Evolutionary conservation across 2,329 filamentous ascomycete species (phyloP).

Genomic region (Colletotrichum graminicola): DNA sequence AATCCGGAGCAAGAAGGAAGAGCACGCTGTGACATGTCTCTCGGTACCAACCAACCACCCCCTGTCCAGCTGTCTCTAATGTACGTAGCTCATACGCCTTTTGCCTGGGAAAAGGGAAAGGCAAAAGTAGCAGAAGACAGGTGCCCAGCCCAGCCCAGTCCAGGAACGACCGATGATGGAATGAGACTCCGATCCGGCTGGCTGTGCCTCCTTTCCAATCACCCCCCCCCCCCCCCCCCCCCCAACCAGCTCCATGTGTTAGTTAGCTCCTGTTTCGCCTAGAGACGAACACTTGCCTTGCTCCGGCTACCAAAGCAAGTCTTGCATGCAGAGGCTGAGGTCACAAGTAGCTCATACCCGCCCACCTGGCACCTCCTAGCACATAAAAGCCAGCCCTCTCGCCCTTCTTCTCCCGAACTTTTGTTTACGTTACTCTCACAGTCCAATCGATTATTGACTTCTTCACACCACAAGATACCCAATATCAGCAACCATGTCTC

Average conservation of each 20-base stretch:
- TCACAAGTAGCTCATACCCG: constrained; percentile 37
- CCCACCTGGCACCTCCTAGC: constrained; percentile 13
- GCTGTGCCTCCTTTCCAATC: constrained; percentile 13
- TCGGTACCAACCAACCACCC: constrained; percentile 1
- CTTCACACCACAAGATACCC: constrained; percentile 35
- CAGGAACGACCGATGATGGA: constrained; percentile 35
- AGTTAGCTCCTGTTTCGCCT: constrained; percentile 36
- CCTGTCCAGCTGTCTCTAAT: constrained; percentile 6
- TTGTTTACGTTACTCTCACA: constrained; percentile 11
- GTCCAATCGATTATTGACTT: constrained; percentile 34
- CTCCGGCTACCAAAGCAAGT: constrained; percentile 12
- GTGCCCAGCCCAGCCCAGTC: not conserved
- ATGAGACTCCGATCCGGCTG: constrained; percentile 38
- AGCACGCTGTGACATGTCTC: constrained; percentile 10
- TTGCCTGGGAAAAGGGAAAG: constrained; percentile 6
- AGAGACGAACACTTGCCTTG: constrained; percentile 25
- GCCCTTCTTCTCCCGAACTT: not conserved
- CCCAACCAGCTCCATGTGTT: constrained; percentile 6
- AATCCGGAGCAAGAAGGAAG: not conserved
- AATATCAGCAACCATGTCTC: constrained; percentile 63
- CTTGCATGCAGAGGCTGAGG: constrained; percentile 38
- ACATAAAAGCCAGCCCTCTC: constrained; percentile 42
- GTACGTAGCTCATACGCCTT: constrained; percentile 5
- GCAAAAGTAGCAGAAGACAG: not conserved
- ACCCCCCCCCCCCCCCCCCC: constrained; percentile 16